Evolutionary conservation across 768 basidiomycete genomes (phyloP).

Genomic region (Lentinula edodes): DNA sequence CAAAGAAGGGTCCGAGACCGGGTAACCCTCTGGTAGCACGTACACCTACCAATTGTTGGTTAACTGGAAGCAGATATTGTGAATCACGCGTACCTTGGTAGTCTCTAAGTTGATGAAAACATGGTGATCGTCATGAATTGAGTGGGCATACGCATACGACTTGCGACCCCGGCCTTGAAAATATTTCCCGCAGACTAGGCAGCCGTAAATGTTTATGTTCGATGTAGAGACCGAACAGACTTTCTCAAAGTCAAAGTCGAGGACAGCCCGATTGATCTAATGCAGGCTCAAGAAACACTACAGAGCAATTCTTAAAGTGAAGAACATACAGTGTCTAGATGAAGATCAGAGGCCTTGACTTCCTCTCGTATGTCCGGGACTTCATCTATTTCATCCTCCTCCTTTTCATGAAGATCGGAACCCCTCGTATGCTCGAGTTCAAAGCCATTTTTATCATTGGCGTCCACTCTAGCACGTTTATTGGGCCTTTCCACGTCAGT

Average conservation of each 20-base stretch:
- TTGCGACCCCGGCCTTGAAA: slow-evolving; percentile 94
- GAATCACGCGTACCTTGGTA: slow-evolving; percentile 60
- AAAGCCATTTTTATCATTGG: background rate
- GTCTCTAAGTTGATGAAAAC: slow-evolving; percentile 96
- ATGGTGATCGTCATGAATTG: slow-evolving; percentile 96
- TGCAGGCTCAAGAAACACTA: background rate
- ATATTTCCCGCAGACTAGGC: slow-evolving; percentile 97
- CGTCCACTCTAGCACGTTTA: slow-evolving; percentile 12
- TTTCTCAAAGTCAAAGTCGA: slow-evolving; percentile 99
- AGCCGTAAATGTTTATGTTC: slow-evolving; percentile 97
- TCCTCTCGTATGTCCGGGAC: slow-evolving; percentile 21
- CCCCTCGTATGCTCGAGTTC: no score
- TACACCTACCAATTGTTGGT: slow-evolving; percentile 64
- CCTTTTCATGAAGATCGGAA: background rate
- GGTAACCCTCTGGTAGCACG: slow-evolving; percentile 95
- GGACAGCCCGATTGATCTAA: slow-evolving; percentile 82
- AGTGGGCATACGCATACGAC: slow-evolving; percentile 94
- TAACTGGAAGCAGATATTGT: slow-evolving; percentile 8
- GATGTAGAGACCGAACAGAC: slow-evolving; percentile 94
- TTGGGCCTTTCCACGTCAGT: slow-evolving; percentile 11
- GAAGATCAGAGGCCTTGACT: slow-evolving; percentile 72
- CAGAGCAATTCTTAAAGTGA: slow-evolving; percentile 10
- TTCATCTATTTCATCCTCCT: slow-evolving; percentile 25
- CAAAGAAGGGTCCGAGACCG: slow-evolving; percentile 92
- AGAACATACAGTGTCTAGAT: slow-evolving; percentile 82